A percentile compares a stretch with the other conserved stretches of the same genome.
Evolutionary conservation across 805 yeast genomes (phyloP).

Genomic region (Cyberlindnera nakhonratchasimensis): DNA sequence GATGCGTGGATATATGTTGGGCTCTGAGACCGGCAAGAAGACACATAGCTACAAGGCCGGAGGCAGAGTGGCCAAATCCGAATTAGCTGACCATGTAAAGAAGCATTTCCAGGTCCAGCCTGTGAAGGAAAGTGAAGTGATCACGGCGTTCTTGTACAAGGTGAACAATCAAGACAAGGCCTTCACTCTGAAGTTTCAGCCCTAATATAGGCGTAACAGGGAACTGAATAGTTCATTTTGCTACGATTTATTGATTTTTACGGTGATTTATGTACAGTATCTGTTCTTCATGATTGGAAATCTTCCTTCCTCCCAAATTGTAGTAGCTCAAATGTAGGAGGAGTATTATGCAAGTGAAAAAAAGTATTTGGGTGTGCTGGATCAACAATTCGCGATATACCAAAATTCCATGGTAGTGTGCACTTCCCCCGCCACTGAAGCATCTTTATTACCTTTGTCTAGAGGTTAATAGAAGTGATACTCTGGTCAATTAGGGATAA

Average conservation of each 20-base stretch:
- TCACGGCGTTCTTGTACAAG: conserved; percentile 84
- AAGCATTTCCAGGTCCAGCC: conserved; percentile 60
- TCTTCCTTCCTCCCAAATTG: too few relatives aligned
- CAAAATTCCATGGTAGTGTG: not conserved
- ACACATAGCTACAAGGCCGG: conserved; percentile 43
- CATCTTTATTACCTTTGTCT: too few relatives aligned
- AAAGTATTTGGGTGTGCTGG: not conserved
- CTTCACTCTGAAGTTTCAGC: conserved; percentile 36
- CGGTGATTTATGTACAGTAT: not conserved
- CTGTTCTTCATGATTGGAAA: not conserved
- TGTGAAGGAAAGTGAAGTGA: conserved; percentile 78
- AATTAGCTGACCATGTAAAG: conserved; percentile 57
- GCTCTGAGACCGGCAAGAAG: conserved; percentile 69
- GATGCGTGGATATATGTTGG: conserved; percentile 64
- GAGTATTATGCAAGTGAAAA: too few relatives aligned
- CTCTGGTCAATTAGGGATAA: conserved; percentile 21
- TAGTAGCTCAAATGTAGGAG: too few relatives aligned
- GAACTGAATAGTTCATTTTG: too few relatives aligned
- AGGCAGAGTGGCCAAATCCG: conserved; percentile 52
- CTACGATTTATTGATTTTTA: not conserved
- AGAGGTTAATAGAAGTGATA: too few relatives aligned
- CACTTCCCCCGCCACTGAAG: too few relatives aligned
- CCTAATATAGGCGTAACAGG: conserved; percentile 1
- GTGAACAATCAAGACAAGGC: conserved; percentile 64
- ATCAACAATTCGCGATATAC: conserved; percentile 1